Percentiles rank a stretch among this genome's conserved stretches.
phyloP scores from a whole-genome alignment of 2,329 filamentous ascomycete genomes.

The Hymenoscyphus occultus region DNA sequence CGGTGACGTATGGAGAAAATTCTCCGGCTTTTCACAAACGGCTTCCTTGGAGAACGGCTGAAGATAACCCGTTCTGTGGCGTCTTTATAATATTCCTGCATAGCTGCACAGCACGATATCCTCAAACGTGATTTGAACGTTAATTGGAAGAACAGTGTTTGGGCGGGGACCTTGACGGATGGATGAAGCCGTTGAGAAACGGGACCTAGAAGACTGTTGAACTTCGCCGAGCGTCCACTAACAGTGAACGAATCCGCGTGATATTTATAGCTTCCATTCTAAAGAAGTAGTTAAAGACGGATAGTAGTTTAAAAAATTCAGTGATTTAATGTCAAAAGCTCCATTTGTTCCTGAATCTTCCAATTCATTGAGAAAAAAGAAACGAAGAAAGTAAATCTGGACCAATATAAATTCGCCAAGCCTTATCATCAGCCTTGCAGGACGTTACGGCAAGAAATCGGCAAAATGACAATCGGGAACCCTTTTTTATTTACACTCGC shows the following conservation, averaged over 20 bases:
- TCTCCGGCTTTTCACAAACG: neutral
- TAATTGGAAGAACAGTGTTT: neutral
- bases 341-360: neutral
- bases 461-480: neutral
- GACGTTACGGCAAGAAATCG: neutral
- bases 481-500: neutral
- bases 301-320: too few relatives aligned
- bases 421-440: neutral
- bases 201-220: neutral
- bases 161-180: neutral
- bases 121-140: neutral
- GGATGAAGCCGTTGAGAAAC: conserved; percentile 2
- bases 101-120: neutral
- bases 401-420: neutral
- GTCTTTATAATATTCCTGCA: neutral
- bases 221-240: neutral
- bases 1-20: conserved; percentile 3
- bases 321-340: neutral
- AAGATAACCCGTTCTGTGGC: neutral
- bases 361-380: too few relatives aligned
- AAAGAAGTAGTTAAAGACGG: neutral
- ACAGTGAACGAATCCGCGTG: neutral
- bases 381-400: neutral
- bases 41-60: neutral
- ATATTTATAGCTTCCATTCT: neutral